Evolutionary conservation across 169 alveolate species (phyloP), one percentile per base, ranked within the genome.

Genomic region (Cryptosporidium parvum): DNA sequence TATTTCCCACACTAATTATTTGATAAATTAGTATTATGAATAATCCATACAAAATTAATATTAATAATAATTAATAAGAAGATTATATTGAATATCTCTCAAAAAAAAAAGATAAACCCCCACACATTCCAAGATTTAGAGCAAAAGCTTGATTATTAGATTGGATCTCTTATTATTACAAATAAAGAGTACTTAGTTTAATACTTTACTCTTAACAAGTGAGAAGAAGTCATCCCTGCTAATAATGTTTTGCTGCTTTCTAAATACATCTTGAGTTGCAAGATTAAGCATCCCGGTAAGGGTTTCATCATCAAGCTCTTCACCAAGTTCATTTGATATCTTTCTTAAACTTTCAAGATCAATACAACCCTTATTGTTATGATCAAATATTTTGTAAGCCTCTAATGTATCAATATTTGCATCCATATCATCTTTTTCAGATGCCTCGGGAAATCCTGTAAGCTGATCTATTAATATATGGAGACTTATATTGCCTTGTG

Each of bases 171-270:
- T 8, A 56, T n/a, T 0, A 29, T 21, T 26, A 9, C 35, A 56
- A 7, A n/a, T 21, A 21, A 53, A 53, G 29, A 56, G 67, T 26
- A 56, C 3, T 80, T 62, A 80, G 68, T 80, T 80, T n/a, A 80
- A 42, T 12, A 80, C 75, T 18, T 65, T 59, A 29, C 87, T 80
- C 51, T 80, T 80, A 1, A 80, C 87, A 29, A 80, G 75, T 18
- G 87, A 80, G 21, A 80, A 80, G 29, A 80, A 80, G 67, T 80
- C 87, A 62, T 80, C 87, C 44, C 87, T 80, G 58, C 87, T 80
- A 39, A 80, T 62, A 65, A 80, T 65, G 39, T 44, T 42, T 62
- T 80, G 87, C 35, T 80, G 72, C 26, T 80, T 80, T 23, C 87
- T 80, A 62, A 80, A 80, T 37, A 65, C 80, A 39, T 80, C 87